phyloP scores from a whole-genome alignment of 169 alveolate species.

The Plasmodium gaboni region DNA sequence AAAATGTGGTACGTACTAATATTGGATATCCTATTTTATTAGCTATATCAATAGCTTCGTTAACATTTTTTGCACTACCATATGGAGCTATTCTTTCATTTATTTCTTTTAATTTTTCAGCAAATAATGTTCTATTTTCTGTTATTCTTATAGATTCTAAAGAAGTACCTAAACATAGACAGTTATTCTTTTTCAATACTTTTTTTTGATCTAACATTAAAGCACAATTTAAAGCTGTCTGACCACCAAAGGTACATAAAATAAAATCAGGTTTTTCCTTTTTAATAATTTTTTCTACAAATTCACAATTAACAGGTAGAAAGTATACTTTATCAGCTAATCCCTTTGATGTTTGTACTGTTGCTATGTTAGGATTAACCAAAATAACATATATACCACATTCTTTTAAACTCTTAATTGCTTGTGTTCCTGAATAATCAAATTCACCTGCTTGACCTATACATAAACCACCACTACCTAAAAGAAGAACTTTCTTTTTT shows the following conservation, averaged over 20 bases:
- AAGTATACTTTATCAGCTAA: conserved; percentile 89
- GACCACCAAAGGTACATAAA: conserved; percentile 92
- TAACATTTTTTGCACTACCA: conserved; percentile 81
- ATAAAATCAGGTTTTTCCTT: conserved; percentile 92
- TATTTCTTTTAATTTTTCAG: conserved; percentile 86
- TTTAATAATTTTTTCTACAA: conserved; percentile 87
- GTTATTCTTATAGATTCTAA: conserved; percentile 88
- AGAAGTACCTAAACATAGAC: conserved; percentile 83
- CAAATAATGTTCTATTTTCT: conserved; percentile 90
- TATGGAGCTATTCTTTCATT: conserved; percentile 91
- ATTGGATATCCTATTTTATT: conserved; percentile 90
- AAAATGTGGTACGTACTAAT: conserved; percentile 90
- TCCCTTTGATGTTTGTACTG: conserved; percentile 91
- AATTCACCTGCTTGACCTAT: conserved; percentile 95
- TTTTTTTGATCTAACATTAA: conserved; percentile 86
- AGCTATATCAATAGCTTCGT: conserved; percentile 86
- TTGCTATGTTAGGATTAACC: conserved; percentile 93
- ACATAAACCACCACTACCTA: conserved; percentile 90
- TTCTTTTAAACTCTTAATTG: conserved; percentile 91
- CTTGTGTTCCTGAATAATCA: conserved; percentile 92
- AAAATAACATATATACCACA: conserved; percentile 87
- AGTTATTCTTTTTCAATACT: conserved; percentile 83
- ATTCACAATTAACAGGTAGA: conserved; percentile 91
- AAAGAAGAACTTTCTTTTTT: conserved; percentile 82
- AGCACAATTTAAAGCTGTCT: conserved; percentile 93